Conservation (phyloP, 768 basidiomycete species). For the Pleurotus tuoliensis region DNA sequence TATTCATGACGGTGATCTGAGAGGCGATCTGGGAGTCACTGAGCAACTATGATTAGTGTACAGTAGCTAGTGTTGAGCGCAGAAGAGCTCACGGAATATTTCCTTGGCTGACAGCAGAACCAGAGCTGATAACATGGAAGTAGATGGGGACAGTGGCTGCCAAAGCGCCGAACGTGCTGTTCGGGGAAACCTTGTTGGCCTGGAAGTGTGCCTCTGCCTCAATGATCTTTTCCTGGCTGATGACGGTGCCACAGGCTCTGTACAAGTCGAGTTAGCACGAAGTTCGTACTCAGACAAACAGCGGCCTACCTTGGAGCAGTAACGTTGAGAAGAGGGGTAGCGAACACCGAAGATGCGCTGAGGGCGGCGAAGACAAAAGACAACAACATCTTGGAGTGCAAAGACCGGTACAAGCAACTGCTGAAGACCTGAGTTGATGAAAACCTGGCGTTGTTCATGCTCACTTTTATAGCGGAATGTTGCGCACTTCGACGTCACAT, state of each 20-base stretch:
- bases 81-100: slow-evolving; percentile 33
- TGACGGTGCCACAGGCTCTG: slow-evolving; percentile 35
- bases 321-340: slow-evolving; percentile 20
- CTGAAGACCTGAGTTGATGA: not conserved
- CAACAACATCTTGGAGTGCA: slow-evolving; percentile 21
- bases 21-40: slow-evolving; percentile 32
- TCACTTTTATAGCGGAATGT: not conserved
- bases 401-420: not conserved
- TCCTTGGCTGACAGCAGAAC: slow-evolving; percentile 31
- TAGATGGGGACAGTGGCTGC: slow-evolving; percentile 18
- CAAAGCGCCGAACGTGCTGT: not conserved
- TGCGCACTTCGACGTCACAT: not conserved
- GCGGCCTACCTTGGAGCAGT: slow-evolving; percentile 14
- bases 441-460: not conserved
- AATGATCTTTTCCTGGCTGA: slow-evolving; percentile 30
- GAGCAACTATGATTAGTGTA: slow-evolving; percentile 6
- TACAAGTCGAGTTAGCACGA: not conserved
- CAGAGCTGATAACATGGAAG: slow-evolving; percentile 31
- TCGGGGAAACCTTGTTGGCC: slow-evolving; percentile 30
- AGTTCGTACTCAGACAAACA: not conserved
- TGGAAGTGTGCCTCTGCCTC: slow-evolving; percentile 38
- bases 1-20: slow-evolving; percentile 40
- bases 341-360: slow-evolving; percentile 23
- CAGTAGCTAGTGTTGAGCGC: not conserved
- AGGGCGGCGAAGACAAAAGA: slow-evolving; percentile 22